Percentiles rank a stretch among this genome's conserved stretches.
Conservation (phyloP, 2,329 filamentous ascomycete genomes). For the Cercospora sesami region DNA sequence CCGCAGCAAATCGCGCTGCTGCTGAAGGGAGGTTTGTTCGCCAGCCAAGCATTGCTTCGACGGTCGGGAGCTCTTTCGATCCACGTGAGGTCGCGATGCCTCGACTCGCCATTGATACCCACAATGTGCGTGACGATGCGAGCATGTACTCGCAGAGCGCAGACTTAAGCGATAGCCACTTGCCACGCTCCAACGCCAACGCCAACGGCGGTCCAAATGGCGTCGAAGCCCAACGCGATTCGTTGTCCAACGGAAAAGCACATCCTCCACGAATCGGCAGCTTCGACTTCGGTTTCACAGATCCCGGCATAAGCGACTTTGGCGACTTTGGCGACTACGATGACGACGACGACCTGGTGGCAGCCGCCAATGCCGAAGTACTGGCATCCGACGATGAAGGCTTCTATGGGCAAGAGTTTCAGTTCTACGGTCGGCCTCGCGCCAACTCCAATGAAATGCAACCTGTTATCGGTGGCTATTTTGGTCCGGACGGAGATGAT, state of each 20-base stretch:
- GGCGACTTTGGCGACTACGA: constrained; percentile 53
- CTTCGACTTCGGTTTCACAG: constrained; percentile 46
- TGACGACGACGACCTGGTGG: constrained; percentile 88
- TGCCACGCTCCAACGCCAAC: constrained; percentile 15
- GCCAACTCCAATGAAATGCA: constrained; percentile 49
- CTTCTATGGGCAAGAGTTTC: constrained; percentile 95
- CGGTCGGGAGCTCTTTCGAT: constrained; percentile 2
- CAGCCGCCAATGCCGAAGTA: constrained; percentile 90
- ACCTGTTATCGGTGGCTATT: constrained; percentile 82
- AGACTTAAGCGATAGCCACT: constrained; percentile 18
- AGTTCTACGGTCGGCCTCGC: constrained; percentile 72
- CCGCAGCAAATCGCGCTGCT: constrained; percentile 74
- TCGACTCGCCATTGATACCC: constrained; percentile 8
- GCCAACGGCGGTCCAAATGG: constrained; percentile 14
- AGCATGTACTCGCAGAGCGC: constrained; percentile 29
- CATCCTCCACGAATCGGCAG: constrained; percentile 35
- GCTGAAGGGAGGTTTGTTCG: constrained; percentile 73
- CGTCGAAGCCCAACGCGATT: constrained; percentile 18
- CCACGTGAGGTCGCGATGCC: not conserved
- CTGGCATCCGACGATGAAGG: constrained; percentile 89
- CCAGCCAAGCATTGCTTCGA: constrained; percentile 24
- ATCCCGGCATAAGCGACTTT: constrained; percentile 42
- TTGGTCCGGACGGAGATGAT: constrained; percentile 71
- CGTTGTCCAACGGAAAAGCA: constrained; percentile 17
- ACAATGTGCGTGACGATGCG: constrained; percentile 14